These are phyloP conservation scores for Aschersonia sp. DNA, from an alignment of 2,329 filamentous ascomycete genomes.

Conservation along the genomic window DNA sequence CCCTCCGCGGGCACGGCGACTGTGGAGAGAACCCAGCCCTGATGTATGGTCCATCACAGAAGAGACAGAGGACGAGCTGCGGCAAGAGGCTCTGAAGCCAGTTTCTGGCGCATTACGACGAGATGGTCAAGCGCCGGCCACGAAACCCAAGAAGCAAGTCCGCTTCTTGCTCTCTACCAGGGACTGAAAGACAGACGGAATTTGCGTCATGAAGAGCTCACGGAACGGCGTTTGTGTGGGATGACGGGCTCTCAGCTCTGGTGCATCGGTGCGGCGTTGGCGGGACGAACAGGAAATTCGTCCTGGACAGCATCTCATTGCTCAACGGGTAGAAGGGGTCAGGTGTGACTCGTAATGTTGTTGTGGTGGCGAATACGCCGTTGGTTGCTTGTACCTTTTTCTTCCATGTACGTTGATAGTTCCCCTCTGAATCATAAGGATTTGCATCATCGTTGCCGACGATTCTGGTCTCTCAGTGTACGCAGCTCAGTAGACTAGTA, in stretches of 20 bases:
- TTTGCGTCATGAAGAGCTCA: background rate
- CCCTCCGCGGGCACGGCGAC: constrained; percentile 22
- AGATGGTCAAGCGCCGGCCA: constrained; percentile 17
- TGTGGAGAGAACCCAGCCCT: constrained; percentile 44
- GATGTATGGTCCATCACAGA: constrained; percentile 48
- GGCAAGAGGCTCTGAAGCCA: constrained; percentile 14
- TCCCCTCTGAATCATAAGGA: too few species aligned
- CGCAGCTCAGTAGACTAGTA: too few species aligned
- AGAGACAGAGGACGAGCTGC: constrained; percentile 37
- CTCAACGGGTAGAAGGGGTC: too few species aligned
- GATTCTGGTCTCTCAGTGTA: too few species aligned
- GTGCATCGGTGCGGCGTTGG: background rate
- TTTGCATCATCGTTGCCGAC: too few species aligned
- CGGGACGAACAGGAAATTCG: too few species aligned
- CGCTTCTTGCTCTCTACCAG: constrained; percentile 35
- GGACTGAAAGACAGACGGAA: constrained; percentile 12
- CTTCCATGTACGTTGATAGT: too few species aligned
- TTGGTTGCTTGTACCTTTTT: too few species aligned
- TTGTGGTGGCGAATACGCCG: too few species aligned
- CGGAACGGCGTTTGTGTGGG: background rate
- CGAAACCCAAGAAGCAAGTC: constrained; percentile 41
- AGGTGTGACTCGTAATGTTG: too few species aligned
- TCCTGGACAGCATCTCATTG: too few species aligned
- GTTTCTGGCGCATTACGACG: constrained; percentile 10
- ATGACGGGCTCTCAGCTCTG: background rate